Evolutionary conservation across 805 yeast species (phyloP).

Genomic region (Spathaspora hagerdaliae): DNA sequence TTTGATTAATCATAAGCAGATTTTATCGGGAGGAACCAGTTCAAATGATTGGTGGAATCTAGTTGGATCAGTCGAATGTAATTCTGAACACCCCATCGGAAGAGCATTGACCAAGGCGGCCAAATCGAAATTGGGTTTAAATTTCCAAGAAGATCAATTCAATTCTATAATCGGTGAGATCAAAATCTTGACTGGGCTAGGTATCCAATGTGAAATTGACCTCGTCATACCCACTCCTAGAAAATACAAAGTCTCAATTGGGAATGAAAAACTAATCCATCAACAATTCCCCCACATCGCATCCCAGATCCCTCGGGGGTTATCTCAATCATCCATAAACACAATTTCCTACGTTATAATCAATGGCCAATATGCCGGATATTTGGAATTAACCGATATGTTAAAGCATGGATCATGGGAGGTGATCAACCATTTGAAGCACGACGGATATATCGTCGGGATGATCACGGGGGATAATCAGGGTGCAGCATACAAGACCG

Average conservation of each 20-base stretch:
- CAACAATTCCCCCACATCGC: conserved; percentile 2
- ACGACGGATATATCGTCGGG: conserved; percentile 59
- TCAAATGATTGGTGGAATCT: conserved; percentile 45
- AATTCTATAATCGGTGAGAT: conserved; percentile 28
- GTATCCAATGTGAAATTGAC: conserved; percentile 32
- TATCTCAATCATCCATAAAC: conserved; percentile 17
- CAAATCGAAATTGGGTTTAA: conserved; percentile 19
- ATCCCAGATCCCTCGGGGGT: not conserved
- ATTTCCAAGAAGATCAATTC: conserved; percentile 31
- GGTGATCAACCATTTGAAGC: conserved; percentile 53
- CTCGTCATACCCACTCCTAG: conserved; percentile 2
- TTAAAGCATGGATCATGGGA: conserved; percentile 61
- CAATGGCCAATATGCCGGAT: conserved; percentile 58
- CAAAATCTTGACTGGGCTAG: conserved; percentile 40
- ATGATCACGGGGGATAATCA: conserved; percentile 88
- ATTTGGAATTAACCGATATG: conserved; percentile 62
- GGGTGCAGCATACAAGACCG: conserved; percentile 61
- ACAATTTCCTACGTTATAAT: conserved; percentile 58
- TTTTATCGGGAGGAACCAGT: conserved; percentile 8
- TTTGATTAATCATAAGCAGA: conserved; percentile 19
- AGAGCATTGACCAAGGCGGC: conserved; percentile 53
- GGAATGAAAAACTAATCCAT: conserved; percentile 44
- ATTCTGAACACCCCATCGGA: conserved; percentile 88
- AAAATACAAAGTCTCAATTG: conserved; percentile 42
- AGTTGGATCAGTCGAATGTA: conserved; percentile 56